Conservation (phyloP, 768 basidiomycete species). For the Hericium coralloides region DNA sequence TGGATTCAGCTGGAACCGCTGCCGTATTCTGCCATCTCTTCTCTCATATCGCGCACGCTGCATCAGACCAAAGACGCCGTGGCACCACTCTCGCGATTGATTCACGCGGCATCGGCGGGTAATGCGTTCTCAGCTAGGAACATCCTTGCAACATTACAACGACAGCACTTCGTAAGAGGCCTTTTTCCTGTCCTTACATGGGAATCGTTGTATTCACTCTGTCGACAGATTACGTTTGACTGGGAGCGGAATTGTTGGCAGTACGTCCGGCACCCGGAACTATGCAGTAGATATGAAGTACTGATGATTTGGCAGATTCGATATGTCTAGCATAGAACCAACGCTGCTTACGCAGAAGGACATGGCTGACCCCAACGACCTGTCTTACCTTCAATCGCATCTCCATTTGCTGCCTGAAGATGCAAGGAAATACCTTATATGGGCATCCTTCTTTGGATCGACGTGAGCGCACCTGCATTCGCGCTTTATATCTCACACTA, state of each 20-base stretch:
- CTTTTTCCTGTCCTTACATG: neutral
- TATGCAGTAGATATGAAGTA: neutral
- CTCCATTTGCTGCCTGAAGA: conserved; percentile 54
- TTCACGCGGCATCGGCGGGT: conserved; percentile 51
- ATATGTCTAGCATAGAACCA: conserved; percentile 47
- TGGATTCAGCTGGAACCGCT: conserved; percentile 64
- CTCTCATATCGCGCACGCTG: conserved; percentile 54
- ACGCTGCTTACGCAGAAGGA: conserved; percentile 42
- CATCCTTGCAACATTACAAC: conserved; percentile 52
- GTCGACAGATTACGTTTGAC: conserved; percentile 49
- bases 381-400: conserved; percentile 50
- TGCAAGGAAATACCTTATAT: conserved; percentile 55
- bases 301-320: conserved; percentile 29
- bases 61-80: conserved; percentile 51
- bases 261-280: conserved; percentile 27
- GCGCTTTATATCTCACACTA: neutral
- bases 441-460: conserved; percentile 69
- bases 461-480: conserved; percentile 35
- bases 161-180: conserved; percentile 49
- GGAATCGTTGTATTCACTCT: conserved; percentile 1
- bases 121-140: conserved; percentile 66
- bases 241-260: conserved; percentile 61
- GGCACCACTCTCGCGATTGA: conserved; percentile 41
- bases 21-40: conserved; percentile 43
- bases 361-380: conserved; percentile 49